A percentile compares a stretch with the other conserved stretches of the same genome.
Conservation (phyloP, 768 basidiomycete species). For the Lactarius hengduanensis region DNA sequence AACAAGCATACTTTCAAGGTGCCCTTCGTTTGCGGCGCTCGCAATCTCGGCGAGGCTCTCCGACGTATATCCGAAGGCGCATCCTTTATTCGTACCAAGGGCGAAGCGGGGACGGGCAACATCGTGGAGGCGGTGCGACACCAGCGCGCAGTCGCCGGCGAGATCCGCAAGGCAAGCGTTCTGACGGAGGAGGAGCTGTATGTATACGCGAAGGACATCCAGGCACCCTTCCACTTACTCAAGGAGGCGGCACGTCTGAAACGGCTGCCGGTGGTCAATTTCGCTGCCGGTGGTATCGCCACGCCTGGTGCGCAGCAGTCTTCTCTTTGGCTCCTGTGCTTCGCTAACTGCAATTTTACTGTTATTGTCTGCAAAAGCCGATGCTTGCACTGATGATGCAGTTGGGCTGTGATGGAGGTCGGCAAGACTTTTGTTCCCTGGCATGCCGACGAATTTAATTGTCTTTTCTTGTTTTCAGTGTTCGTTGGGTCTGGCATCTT, state of each 20-base stretch:
- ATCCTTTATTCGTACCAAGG: conserved; percentile 98
- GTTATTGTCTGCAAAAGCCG: conserved; percentile 48
- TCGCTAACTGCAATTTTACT: conserved; percentile 10
- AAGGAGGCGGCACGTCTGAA: conserved; percentile 95
- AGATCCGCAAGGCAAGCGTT: conserved; percentile 80
- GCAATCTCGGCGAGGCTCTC: conserved; percentile 93
- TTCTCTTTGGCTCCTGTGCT: conserved; percentile 1
- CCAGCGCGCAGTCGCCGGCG: conserved; percentile 75
- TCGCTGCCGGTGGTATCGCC: conserved; percentile 92
- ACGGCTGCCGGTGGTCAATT: conserved; percentile 92
- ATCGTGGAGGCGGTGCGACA: conserved; percentile 95
- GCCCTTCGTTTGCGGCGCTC: conserved; percentile 95
- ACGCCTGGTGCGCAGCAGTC: conserved; percentile 64
- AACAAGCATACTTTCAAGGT: conserved; percentile 95
- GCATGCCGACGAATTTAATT: conserved; percentile 10
- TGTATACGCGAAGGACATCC: conserved; percentile 86
- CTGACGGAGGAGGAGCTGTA: conserved; percentile 97
- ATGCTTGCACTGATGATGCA: conserved; percentile 99
- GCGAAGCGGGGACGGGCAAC: conserved; percentile 86
- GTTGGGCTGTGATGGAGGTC: conserved; percentile 93
- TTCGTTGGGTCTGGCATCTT: conserved; percentile 99
- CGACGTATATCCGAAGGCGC: conserved; percentile 97
- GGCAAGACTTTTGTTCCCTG: conserved; percentile 32
- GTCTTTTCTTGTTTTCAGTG: conserved; percentile 48
- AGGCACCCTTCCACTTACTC: conserved; percentile 91